Evolutionary conservation across 2,329 filamentous ascomycete species (phyloP), one percentile per base, ranked within the genome.

Genomic region (Herpotrichia juniperi): DNA sequence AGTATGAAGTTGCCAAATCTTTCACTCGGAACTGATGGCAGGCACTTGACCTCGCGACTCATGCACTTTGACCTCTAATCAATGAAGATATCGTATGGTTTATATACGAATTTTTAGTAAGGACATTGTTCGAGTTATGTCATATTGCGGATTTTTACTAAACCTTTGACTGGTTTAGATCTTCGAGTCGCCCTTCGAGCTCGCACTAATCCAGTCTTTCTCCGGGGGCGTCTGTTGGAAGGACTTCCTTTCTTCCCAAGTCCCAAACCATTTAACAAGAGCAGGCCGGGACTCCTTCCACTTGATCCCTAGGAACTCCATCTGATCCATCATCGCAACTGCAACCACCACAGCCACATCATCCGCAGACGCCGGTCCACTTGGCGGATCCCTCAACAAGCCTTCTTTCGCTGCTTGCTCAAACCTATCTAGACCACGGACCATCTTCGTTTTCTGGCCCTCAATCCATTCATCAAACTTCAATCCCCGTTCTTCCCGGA

Each of bases 381-480:
- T n/a, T 1, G 49, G 46, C 2, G 56, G 54, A 11, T 51, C 50
- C 2, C 30, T 19, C 14, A 69, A 32, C 4, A 65, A 34, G 1
- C 59, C 57, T 2, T 54, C 51, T 14, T 43, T 51, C 1, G 49
- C 61, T 3, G 64, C 62, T 26, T 12, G 26, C 30, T 70, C 64
- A 4, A 71, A 56, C 8, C 59, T 49, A 50, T 69, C 62, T 10
- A 71, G 42, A 8, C 53, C 63, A 0, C 68, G 47, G 10, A 56
- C 1, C 4, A 69, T 67, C 56, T 71, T 70, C 28, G 43, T 45
- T 40, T 58, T 61, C 42, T 70, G 68, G 2, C 67, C 67, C 28
- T 64, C 59, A 4, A 69, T 53, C 67, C 68, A 71, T 26, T 64
- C 63, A 9, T 59, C 51, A 16, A 69, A 65, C 12, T 53, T 52